phyloP scores from a whole-genome alignment of 495 filamentous ascomycete genomes.

The Penicillium ochrochloron region DNA sequence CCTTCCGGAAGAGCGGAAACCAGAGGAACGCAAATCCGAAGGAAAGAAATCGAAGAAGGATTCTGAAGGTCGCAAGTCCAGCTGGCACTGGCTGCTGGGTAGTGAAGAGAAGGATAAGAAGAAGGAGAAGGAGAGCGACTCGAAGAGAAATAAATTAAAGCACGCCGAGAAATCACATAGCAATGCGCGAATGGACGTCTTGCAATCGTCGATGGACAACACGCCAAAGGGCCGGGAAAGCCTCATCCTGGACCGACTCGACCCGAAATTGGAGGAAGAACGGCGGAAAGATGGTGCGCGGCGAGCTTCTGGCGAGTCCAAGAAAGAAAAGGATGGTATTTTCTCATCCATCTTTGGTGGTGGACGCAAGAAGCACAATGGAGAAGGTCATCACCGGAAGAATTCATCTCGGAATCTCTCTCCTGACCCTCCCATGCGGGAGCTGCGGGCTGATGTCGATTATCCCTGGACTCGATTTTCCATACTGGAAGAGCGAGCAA shows the following conservation, averaged over 20 bases:
- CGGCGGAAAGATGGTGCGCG: constrained; percentile 78
- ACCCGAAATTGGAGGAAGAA: constrained; percentile 78
- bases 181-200: constrained; percentile 76
- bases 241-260: constrained; percentile 77
- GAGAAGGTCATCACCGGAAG: constrained; percentile 70
- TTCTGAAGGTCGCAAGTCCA: constrained; percentile 72
- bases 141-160: constrained; percentile 65
- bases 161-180: constrained; percentile 62
- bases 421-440: constrained; percentile 73
- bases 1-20: constrained; percentile 66
- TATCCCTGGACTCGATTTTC: constrained; percentile 96
- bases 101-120: constrained; percentile 74
- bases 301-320: constrained; percentile 71
- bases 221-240: constrained; percentile 76
- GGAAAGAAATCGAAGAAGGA: constrained; percentile 69
- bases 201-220: constrained; percentile 79
- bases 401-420: constrained; percentile 75
- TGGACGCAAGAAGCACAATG: constrained; percentile 73
- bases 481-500: constrained; percentile 93
- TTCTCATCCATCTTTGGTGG: constrained; percentile 92
- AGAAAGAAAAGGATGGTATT: constrained; percentile 87
- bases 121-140: constrained; percentile 62
- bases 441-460: constrained; percentile 82
- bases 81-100: constrained; percentile 79
- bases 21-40: constrained; percentile 65